phyloP scores from a whole-genome alignment of 108 stramenopile genomes.

The Cyclotella sp. region DNA sequence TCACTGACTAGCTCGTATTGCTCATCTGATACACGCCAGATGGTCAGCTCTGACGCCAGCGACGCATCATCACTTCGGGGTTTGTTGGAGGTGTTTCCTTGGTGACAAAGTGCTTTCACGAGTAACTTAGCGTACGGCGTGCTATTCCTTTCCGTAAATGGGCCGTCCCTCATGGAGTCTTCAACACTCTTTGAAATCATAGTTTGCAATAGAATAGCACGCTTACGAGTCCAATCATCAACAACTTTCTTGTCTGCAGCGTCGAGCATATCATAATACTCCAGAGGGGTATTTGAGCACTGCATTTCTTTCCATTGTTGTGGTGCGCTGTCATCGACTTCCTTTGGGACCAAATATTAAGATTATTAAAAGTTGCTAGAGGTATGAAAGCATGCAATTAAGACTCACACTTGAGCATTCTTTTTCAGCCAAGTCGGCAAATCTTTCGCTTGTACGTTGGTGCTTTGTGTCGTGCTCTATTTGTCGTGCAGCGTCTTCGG shows the following conservation, averaged over 20 bases:
- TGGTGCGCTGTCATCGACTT: constrained; percentile 78
- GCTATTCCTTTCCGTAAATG: constrained; percentile 53
- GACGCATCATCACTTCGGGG: background rate
- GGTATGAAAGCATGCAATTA: background rate
- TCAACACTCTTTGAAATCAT: constrained; percentile 61
- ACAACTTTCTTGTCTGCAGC: constrained; percentile 50
- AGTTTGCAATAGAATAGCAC: constrained; percentile 53
- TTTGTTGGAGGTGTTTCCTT: background rate
- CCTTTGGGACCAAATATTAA: constrained; percentile 45
- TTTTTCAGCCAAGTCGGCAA: constrained; percentile 55
- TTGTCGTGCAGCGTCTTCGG: constrained; percentile 63
- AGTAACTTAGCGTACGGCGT: constrained; percentile 64
- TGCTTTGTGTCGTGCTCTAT: constrained; percentile 52
- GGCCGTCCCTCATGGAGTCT: constrained; percentile 61
- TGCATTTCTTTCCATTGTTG: constrained; percentile 63
- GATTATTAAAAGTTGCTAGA: constrained; percentile 7
- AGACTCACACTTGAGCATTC: constrained; percentile 62
- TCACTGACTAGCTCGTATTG: constrained; percentile 68
- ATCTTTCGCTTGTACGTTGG: constrained; percentile 57
- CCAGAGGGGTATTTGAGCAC: constrained; percentile 53
- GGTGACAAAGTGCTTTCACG: constrained; percentile 34
- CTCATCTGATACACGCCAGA: constrained; percentile 81
- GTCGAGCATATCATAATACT: constrained; percentile 55
- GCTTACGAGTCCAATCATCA: constrained; percentile 68
- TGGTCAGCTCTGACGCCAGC: constrained; percentile 55